Base-by-base conservation (phyloP, 2,329 filamentous ascomycete species). In the Ceratocystis eucalypticola region DNA sequence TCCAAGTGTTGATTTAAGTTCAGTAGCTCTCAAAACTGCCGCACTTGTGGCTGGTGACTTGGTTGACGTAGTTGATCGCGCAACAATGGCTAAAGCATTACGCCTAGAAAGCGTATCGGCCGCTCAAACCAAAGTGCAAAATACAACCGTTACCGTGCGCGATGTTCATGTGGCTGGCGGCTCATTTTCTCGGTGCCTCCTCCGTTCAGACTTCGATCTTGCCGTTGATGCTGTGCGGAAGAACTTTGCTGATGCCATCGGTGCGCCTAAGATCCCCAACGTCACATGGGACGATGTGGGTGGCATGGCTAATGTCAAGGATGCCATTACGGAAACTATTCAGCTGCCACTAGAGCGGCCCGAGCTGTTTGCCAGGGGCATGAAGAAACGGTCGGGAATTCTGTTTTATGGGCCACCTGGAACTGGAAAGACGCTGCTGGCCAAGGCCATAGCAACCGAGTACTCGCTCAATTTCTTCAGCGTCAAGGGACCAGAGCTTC, bases 161-260 rank as follows among this genome's bases (percentile, higher is more conserved):
- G 94, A 99, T 74, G 82, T 99, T n/a, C 84, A 94, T 68, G 80
- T 97, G 7, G 87, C 94, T 1, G 94, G 94, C 37, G 94, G 94
- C 0, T 82, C 89, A 50, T 82, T 87, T 8, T 88, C 89, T 4
- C 86, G 86, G 33, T 89, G 88, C 64, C 80, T 99, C 10, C 92
- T 86, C 0, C 89, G 89, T 70, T 80, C 82, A 1, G 94, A 99
- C 75, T 93, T 97, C 70, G 91, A 96, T 65, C 78, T 87, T n/a
- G 94, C 94, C 0, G 93, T 99, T 2, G 93, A 97, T 68, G 91
- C 92, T 5, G 94, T 94, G 0, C 86, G 94, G 65, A 96, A 96
- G 81, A 97, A 96, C 76, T 99, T 99, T 74, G 93, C 94, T 5
- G 94, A 97, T 74, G 88, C 93, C 0, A 99, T 99, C 70, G 94